Evolutionary conservation across 2,329 filamentous ascomycete genomes (phyloP).

Genomic region (Aureobasidium namibiae): DNA sequence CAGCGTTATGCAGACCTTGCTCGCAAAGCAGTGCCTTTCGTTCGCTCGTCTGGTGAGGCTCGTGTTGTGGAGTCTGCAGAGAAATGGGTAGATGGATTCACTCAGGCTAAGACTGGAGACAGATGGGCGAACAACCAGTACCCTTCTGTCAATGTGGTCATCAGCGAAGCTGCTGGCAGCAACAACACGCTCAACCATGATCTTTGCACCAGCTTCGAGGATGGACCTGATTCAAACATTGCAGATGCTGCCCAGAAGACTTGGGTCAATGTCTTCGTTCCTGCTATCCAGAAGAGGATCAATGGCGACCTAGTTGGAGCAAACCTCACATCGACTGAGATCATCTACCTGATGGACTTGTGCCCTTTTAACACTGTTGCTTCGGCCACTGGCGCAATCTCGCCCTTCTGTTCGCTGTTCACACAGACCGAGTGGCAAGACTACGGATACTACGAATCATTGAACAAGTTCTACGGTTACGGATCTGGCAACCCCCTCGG

Average conservation of each 20-base stretch:
- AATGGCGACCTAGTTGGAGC: constrained; percentile 61
- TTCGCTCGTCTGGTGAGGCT: constrained; percentile 61
- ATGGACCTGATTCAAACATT: constrained; percentile 43
- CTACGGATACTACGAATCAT: constrained; percentile 72
- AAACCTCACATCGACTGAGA: constrained; percentile 54
- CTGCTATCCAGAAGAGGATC: constrained; percentile 59
- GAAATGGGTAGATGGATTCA: constrained; percentile 69
- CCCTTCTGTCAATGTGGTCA: constrained; percentile 52
- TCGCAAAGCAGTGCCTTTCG: constrained; percentile 52
- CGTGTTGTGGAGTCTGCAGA: constrained; percentile 67
- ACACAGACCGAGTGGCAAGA: constrained; percentile 59
- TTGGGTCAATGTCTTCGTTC: constrained; percentile 58
- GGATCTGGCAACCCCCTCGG: constrained; percentile 69
- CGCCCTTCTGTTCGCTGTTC: constrained; percentile 71
- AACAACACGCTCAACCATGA: constrained; percentile 81
- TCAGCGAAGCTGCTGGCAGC: constrained; percentile 56
- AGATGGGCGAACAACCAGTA: constrained; percentile 36
- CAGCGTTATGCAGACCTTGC: constrained; percentile 60
- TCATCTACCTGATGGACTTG: constrained; percentile 74
- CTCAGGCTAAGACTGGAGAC: constrained; percentile 44
- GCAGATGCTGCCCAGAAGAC: constrained; percentile 43
- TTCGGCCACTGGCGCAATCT: constrained; percentile 46
- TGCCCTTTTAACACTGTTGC: constrained; percentile 81
- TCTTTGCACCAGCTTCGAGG: constrained; percentile 62
- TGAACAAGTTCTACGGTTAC: constrained; percentile 81